phyloP scores from a whole-genome alignment of 78 protist species.

The Emiliania huxleyi region DNA sequence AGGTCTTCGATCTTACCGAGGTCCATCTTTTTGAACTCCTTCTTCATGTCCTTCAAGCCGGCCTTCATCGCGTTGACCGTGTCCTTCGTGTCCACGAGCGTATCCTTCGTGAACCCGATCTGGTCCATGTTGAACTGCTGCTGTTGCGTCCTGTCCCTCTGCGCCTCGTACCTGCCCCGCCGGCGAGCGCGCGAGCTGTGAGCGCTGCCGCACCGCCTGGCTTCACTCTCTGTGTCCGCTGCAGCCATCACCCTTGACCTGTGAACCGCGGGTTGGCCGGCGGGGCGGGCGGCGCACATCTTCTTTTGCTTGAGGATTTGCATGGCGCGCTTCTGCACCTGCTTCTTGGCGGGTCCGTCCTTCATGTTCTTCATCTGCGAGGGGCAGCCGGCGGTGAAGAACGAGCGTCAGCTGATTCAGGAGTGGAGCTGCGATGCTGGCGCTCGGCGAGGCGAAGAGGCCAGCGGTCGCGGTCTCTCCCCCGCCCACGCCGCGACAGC shows the following conservation, averaged over 20 bases:
- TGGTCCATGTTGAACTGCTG: slow-evolving; percentile 18
- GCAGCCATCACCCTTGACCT: no score
- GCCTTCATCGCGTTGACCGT: not conserved
- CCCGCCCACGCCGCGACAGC: no score
- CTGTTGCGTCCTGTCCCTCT: not conserved
- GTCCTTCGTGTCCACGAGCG: not conserved
- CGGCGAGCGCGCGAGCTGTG: no score
- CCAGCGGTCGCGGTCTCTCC: no score
- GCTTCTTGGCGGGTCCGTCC: not conserved
- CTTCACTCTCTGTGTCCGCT: no score
- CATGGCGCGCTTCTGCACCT: slow-evolving; percentile 2
- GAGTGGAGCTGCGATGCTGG: not conserved
- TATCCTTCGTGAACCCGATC: not conserved
- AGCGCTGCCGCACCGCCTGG: no score
- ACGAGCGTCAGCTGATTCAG: no score
- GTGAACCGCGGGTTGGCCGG: no score
- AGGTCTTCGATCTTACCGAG: not conserved
- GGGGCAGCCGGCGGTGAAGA: no score
- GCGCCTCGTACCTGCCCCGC: no score
- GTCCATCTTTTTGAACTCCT: not conserved
- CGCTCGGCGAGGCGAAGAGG: not conserved
- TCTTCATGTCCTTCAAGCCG: not conserved
- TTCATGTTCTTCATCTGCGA: not conserved
- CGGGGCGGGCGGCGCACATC: no score
- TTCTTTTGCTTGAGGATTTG: not conserved